Evolutionary conservation across 2,329 filamentous ascomycete species (phyloP).

Genomic region (Ascochyta rabiei): DNA sequence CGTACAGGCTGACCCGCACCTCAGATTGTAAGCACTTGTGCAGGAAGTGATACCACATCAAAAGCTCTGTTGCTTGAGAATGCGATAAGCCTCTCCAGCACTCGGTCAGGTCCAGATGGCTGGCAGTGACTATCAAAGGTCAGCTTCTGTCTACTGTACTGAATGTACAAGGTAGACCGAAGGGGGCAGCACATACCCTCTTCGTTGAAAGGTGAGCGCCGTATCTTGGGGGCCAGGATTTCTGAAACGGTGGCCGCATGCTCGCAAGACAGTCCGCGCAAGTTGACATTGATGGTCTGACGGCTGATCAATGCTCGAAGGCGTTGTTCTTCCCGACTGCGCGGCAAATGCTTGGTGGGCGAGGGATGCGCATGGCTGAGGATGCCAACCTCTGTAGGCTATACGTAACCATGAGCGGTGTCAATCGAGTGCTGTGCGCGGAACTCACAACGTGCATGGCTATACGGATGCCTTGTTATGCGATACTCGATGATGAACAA

Average conservation of each 20-base stretch:
- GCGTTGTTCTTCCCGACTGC: neutral
- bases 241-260: slow-evolving; percentile 14
- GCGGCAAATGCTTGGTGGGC: neutral
- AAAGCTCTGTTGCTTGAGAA: slow-evolving; percentile 37
- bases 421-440: neutral
- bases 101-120: slow-evolving; percentile 42
- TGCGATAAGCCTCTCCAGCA: slow-evolving; percentile 45
- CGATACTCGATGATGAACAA: slow-evolving; percentile 15
- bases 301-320: slow-evolving; percentile 14
- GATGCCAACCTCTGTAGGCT: slow-evolving; percentile 7
- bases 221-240: slow-evolving; percentile 33
- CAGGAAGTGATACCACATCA: slow-evolving; percentile 40
- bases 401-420: neutral
- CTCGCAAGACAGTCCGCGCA: slow-evolving; percentile 24
- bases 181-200: slow-evolving; percentile 11
- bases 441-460: neutral
- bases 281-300: slow-evolving; percentile 21
- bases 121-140: slow-evolving; percentile 20
- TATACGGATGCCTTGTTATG: neutral
- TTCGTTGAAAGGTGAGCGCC: slow-evolving; percentile 23
- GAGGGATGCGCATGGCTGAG: slow-evolving; percentile 27
- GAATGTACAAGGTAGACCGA: neutral
- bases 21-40: neutral
- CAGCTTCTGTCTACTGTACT: neutral
- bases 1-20: neutral